Percentiles rank a stretch among this genome's conserved stretches.
These are phyloP conservation scores for Lactifluus pinguis DNA, from an alignment of 768 basidiomycete genomes.

Conservation along the genomic window DNA sequence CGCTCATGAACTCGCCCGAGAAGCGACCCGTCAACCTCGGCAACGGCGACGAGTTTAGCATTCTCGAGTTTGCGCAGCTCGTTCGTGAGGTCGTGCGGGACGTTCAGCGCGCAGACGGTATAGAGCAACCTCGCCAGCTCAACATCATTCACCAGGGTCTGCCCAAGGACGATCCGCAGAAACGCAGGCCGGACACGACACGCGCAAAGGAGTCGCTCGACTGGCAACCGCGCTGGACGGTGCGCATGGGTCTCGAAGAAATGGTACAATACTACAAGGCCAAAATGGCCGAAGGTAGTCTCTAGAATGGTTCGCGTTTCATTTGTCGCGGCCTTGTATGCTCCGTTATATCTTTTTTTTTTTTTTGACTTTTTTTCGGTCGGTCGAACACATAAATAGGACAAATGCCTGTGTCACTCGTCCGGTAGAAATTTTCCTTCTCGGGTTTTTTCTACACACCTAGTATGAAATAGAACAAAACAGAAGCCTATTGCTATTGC, in stretches of 20 bases:
- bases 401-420: neutral
- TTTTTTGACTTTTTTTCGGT: too few species aligned
- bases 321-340: too few species aligned
- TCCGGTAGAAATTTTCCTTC: neutral
- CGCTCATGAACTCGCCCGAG: constrained; percentile 92
- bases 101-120: constrained; percentile 80
- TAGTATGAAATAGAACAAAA: too few species aligned
- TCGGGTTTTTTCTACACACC: too few species aligned
- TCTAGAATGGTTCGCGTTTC: constrained; percentile 27
- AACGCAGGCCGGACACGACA: constrained; percentile 86
- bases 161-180: constrained; percentile 91
- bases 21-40: constrained; percentile 95
- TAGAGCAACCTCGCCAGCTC: constrained; percentile 40
- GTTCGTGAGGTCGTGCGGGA: constrained; percentile 90
- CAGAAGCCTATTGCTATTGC: too few species aligned
- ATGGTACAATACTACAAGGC: constrained; percentile 92
- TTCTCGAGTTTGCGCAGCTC: constrained; percentile 86
- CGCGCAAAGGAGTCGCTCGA: constrained; percentile 73
- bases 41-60: constrained; percentile 91
- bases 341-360: too few species aligned
- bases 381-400: too few species aligned
- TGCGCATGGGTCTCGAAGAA: constrained; percentile 89
- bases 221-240: constrained; percentile 93
- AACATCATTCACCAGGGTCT: constrained; percentile 72
- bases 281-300: constrained; percentile 77